Conservation (phyloP, 768 basidiomycete genomes). For the Leccinum disarticulatum region DNA sequence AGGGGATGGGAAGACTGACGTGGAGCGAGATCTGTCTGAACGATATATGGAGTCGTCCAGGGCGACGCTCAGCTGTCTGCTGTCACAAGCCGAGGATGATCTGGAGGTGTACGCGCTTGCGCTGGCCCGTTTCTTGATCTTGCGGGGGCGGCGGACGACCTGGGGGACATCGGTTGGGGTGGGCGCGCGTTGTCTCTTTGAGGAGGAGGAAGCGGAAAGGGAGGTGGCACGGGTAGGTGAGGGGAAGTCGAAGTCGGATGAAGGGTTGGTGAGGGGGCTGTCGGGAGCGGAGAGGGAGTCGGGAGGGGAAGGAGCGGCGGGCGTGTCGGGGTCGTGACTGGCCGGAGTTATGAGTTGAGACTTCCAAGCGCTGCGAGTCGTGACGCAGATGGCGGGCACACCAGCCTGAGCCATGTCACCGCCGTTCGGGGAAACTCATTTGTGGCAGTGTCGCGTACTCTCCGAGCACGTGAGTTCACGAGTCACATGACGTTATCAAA, state of each 20-base stretch:
- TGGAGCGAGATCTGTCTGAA: slow-evolving; percentile 62
- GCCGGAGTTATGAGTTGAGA: slow-evolving; percentile 7
- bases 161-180: slow-evolving; percentile 4
- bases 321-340: slow-evolving; percentile 7
- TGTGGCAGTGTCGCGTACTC: slow-evolving; percentile 22
- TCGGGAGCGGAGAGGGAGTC: slow-evolving; percentile 16
- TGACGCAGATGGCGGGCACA: slow-evolving; percentile 25
- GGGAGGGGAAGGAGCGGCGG: slow-evolving; percentile 18
- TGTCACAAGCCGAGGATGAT: slow-evolving; percentile 46
- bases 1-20: slow-evolving; percentile 46
- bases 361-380: slow-evolving; percentile 32
- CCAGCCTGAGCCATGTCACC: slow-evolving; percentile 12
- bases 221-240: slow-evolving; percentile 23
- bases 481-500: too few species aligned
- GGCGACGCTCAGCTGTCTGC: slow-evolving; percentile 38
- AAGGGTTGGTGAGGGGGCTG: slow-evolving; percentile 25
- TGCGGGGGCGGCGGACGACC: slow-evolving; percentile 15
- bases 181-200: slow-evolving; percentile 23
- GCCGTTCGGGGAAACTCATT: slow-evolving; percentile 8
- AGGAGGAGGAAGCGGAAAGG: slow-evolving; percentile 26
- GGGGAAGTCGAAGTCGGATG: slow-evolving; percentile 14
- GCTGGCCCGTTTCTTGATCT: slow-evolving; percentile 28
- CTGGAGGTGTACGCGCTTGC: slow-evolving; percentile 26
- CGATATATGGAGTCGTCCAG: slow-evolving; percentile 57
- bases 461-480: slow-evolving; percentile 6